phyloP scores from a whole-genome alignment of 2,329 filamentous ascomycete genomes.

The Fusarium bulbicola region DNA sequence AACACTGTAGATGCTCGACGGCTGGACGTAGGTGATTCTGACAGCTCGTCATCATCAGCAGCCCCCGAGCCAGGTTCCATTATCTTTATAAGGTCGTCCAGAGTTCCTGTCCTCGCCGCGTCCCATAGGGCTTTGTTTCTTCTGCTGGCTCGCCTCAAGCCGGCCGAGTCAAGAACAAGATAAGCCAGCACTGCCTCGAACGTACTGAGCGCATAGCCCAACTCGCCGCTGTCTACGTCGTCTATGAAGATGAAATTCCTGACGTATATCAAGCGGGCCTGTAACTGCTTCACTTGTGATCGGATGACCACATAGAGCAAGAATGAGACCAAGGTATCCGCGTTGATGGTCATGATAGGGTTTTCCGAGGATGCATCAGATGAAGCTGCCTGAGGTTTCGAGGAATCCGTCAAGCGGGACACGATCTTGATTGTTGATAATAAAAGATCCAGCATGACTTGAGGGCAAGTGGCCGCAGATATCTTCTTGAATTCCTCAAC shows the following conservation, averaged over 20 bases:
- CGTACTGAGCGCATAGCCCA: slow-evolving; percentile 95
- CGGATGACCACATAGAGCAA: slow-evolving; percentile 92
- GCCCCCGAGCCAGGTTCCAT: slow-evolving; percentile 74
- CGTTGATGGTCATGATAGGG: slow-evolving; percentile 72
- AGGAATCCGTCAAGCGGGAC: slow-evolving; percentile 70
- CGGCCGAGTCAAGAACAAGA: slow-evolving; percentile 81
- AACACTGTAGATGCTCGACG: slow-evolving; percentile 58
- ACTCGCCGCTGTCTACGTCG: slow-evolving; percentile 94
- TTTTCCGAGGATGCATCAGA: slow-evolving; percentile 57
- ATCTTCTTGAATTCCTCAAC: slow-evolving; percentile 93
- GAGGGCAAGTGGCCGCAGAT: slow-evolving; percentile 77
- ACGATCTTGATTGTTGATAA: slow-evolving; percentile 84
- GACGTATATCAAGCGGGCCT: slow-evolving; percentile 92
- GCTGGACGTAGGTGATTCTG: slow-evolving; percentile 52
- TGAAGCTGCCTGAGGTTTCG: slow-evolving; percentile 51
- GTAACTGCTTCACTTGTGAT: slow-evolving; percentile 85
- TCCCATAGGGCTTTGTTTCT: slow-evolving; percentile 91
- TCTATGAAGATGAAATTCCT: slow-evolving; percentile 98
- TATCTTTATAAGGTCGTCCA: slow-evolving; percentile 78
- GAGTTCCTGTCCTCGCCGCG: slow-evolving; percentile 78
- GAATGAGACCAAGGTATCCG: slow-evolving; percentile 91
- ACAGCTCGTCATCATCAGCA: slow-evolving; percentile 56
- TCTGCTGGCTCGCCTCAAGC: slow-evolving; percentile 83
- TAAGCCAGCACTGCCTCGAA: slow-evolving; percentile 95
- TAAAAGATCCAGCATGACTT: slow-evolving; percentile 87